Percentiles rank a stretch among this genome's conserved stretches.
Conservation (phyloP, 805 yeast species). For the Yamadazyma sp. region DNA sequence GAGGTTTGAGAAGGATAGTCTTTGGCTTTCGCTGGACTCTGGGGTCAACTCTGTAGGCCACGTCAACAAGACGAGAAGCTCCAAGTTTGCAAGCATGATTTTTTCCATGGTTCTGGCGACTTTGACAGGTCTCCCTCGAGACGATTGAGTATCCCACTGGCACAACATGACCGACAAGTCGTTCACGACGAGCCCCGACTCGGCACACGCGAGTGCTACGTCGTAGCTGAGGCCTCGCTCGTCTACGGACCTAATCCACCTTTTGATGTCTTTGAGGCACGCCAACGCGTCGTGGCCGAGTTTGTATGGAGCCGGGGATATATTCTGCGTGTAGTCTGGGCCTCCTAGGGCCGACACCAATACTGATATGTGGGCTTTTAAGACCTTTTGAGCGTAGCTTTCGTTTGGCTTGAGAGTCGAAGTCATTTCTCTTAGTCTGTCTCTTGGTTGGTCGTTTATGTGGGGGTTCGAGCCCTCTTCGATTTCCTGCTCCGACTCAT, state of each 20-base stretch:
- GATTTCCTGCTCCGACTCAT: constrained; percentile 6
- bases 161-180: constrained; percentile 76
- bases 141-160: constrained; percentile 59
- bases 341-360: constrained; percentile 92
- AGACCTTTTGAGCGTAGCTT: constrained; percentile 37
- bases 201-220: constrained; percentile 87
- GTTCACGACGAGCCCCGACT: constrained; percentile 66
- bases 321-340: constrained; percentile 58
- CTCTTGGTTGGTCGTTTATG: constrained; percentile 18
- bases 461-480: constrained; percentile 4
- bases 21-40: constrained; percentile 58
- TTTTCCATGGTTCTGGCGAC: constrained; percentile 46
- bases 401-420: constrained; percentile 31
- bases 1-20: constrained; percentile 56
- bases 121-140: constrained; percentile 28
- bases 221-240: constrained; percentile 67
- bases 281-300: constrained; percentile 87
- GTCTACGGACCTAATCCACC: constrained; percentile 86
- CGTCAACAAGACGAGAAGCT: constrained; percentile 77
- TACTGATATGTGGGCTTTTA: constrained; percentile 74
- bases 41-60: constrained; percentile 76
- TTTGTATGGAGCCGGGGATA: constrained; percentile 56
- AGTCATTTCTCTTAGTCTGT: constrained; percentile 25
- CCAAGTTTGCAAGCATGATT: constrained; percentile 70
- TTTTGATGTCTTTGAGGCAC: constrained; percentile 81